phyloP scores from a whole-genome alignment of 345 rosid species.

The Ceriops tagal region DNA sequence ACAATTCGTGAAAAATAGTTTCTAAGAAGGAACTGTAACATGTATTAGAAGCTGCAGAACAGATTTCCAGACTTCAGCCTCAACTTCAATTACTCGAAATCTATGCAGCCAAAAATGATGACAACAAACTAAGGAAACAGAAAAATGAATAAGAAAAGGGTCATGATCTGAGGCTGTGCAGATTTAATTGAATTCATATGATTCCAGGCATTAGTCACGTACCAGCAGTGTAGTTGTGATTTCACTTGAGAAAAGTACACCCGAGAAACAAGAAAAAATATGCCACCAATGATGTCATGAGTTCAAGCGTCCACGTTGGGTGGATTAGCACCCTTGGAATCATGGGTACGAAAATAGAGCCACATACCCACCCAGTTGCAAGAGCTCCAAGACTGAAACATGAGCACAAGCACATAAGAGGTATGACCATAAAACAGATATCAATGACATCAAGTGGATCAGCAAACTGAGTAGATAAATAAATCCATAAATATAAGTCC shows the following conservation, averaged over 20 bases:
- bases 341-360: constrained; percentile 75
- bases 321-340: constrained; percentile 60
- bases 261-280: constrained; percentile 74
- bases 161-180: not conserved
- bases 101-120: no score
- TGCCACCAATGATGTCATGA: constrained; percentile 77
- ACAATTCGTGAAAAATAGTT: no score
- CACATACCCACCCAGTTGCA: constrained; percentile 78
- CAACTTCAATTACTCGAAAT: no score
- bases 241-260: constrained; percentile 84
- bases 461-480: not conserved
- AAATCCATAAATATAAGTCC: no score
- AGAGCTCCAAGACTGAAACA: constrained; percentile 71
- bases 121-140: no score
- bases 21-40: no score
- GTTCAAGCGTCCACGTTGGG: constrained; percentile 97
- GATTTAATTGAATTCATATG: not conserved
- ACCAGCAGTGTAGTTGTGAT: not conserved
- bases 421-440: not conserved
- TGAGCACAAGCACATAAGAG: not conserved
- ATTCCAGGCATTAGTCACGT: not conserved
- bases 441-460: no score
- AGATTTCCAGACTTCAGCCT: not conserved
- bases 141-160: no score
- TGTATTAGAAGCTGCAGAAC: not conserved